Evolutionary conservation across 2,329 filamentous ascomycete species (phyloP).

Genomic region (Macrophomina tecta): DNA sequence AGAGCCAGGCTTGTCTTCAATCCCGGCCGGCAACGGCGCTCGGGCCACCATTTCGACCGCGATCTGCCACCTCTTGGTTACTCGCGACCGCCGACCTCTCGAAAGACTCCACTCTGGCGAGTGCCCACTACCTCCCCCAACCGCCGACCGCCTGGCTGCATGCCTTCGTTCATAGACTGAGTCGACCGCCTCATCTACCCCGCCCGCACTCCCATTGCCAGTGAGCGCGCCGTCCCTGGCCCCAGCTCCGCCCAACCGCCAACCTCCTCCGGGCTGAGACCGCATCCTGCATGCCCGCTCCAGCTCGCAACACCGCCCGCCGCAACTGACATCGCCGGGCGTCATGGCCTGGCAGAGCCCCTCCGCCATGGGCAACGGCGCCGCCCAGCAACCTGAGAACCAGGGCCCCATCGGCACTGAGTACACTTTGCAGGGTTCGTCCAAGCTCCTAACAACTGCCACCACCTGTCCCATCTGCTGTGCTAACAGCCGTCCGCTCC

Average conservation of each 20-base stretch:
- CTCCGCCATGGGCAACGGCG: conserved; percentile 66
- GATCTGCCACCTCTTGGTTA: conserved; percentile 12
- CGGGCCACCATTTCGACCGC: neutral
- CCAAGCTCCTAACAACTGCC: conserved; percentile 12
- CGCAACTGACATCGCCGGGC: conserved; percentile 32
- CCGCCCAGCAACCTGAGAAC: conserved; percentile 56
- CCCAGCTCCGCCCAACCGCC: conserved; percentile 31
- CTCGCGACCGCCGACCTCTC: conserved; percentile 17
- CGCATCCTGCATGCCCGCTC: conserved; percentile 37
- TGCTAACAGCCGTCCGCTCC: neutral
- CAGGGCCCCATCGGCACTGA: conserved; percentile 67
- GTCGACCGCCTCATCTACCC: neutral
- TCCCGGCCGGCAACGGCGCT: neutral
- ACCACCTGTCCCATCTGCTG: conserved; percentile 15
- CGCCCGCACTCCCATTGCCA: neutral
- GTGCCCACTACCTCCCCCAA: neutral
- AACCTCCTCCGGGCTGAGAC: conserved; percentile 35
- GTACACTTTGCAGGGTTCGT: conserved; percentile 73
- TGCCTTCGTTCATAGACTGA: conserved; percentile 4
- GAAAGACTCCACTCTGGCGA: conserved; percentile 15
- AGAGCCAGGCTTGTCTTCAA: neutral
- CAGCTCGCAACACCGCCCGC: conserved; percentile 28
- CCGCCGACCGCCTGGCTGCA: neutral
- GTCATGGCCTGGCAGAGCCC: conserved; percentile 74
- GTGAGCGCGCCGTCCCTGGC: conserved; percentile 17